Evolutionary conservation across 306 rosid genomes (phyloP).

Genomic region (cucumber (Cucumis sativus)): DNA sequence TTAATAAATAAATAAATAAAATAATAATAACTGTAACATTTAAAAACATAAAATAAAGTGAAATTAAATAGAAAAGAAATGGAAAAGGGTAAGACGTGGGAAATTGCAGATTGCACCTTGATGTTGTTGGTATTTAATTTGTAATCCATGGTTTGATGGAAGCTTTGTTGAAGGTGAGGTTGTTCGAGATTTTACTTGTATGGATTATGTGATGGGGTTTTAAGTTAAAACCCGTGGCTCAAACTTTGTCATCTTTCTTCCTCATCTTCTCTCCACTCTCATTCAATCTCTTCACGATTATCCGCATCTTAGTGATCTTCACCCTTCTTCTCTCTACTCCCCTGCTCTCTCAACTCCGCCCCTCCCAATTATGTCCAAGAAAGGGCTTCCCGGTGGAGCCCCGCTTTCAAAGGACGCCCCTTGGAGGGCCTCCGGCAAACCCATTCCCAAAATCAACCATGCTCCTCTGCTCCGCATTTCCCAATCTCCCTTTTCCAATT

Average conservation of each 20-base stretch:
- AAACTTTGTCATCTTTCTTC: background rate
- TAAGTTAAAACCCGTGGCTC: background rate
- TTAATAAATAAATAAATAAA: too few species aligned
- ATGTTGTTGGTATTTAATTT: too few species aligned
- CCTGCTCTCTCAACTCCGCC: background rate
- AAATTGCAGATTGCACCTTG: too few species aligned
- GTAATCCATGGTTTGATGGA: background rate
- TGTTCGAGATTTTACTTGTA: background rate
- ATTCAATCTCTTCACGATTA: slow-evolving; percentile 2
- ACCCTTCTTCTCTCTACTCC: background rate
- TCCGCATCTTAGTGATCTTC: slow-evolving; percentile 1
- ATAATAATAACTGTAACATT: too few species aligned
- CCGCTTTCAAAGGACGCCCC: slow-evolving; percentile 69
- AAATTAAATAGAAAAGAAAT: too few species aligned
- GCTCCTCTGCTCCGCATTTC: slow-evolving; percentile 63
- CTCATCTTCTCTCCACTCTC: background rate
- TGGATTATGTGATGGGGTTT: background rate
- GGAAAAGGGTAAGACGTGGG: too few species aligned
- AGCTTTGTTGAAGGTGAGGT: background rate
- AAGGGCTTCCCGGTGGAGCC: slow-evolving; percentile 26
- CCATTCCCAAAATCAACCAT: slow-evolving; percentile 74
- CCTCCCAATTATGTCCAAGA: slow-evolving; percentile 38
- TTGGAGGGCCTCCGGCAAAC: slow-evolving; percentile 58
- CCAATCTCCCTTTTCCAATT: slow-evolving; percentile 40
- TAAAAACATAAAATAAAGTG: too few species aligned